A percentile compares a stretch with the other conserved stretches of the same genome.
These are phyloP conservation scores for Moringa oleifera DNA, from an alignment of 345 rosid species.

Conservation along the genomic window DNA sequence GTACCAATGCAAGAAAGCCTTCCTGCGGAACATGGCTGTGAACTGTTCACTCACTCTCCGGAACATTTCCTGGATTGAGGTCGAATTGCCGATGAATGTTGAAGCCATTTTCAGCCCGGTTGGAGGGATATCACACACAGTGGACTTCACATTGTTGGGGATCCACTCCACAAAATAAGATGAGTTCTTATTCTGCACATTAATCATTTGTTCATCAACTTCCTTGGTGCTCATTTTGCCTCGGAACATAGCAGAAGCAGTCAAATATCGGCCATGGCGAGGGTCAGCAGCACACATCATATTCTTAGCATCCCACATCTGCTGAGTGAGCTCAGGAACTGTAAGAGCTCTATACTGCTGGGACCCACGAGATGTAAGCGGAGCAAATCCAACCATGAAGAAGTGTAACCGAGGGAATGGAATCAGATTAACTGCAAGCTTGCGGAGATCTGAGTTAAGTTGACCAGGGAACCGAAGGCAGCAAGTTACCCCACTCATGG, in stretches of 20 bases:
- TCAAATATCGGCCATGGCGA: too few relatives aligned
- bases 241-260: conserved; percentile 77
- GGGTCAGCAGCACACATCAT: too few relatives aligned
- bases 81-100: conserved; percentile 78
- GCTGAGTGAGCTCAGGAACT: too few relatives aligned
- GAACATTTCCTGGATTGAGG: too few relatives aligned
- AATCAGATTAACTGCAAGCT: conserved; percentile 64
- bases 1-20: conserved; percentile 73
- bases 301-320: too few relatives aligned
- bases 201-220: too few relatives aligned
- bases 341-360: conserved; percentile 68
- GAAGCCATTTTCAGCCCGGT: conserved; percentile 76
- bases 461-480: conserved; percentile 73
- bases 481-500: conserved; percentile 81
- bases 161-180: too few relatives aligned
- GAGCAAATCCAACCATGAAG: too few relatives aligned
- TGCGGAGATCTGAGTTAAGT: too few relatives aligned
- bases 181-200: too few relatives aligned
- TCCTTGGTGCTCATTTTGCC: conserved; percentile 79
- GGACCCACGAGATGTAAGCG: conserved; percentile 70
- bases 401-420: conserved; percentile 83
- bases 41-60: conserved; percentile 72
- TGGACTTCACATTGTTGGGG: conserved; percentile 74
- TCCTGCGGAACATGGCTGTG: conserved; percentile 71
- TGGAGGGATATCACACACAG: conserved; percentile 77